Evolutionary conservation across 805 yeast species (phyloP).

Genomic region (Lipomyces lipofer): DNA sequence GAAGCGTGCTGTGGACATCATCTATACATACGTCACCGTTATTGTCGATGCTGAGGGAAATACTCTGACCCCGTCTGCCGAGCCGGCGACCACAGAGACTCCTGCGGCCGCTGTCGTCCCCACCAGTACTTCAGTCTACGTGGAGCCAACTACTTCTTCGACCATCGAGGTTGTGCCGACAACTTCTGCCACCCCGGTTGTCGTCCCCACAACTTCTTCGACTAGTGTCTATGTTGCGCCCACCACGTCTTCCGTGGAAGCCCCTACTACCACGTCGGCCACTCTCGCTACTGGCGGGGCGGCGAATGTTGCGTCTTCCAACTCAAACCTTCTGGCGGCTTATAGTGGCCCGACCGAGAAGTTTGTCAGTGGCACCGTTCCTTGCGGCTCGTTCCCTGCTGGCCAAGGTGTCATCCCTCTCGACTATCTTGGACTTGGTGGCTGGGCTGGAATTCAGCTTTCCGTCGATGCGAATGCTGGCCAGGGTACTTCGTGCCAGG

Average conservation of each 20-base stretch:
- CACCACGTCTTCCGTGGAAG: conserved; percentile 21
- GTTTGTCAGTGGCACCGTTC: conserved; percentile 71
- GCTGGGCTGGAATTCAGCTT: conserved; percentile 74
- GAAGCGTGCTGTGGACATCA: conserved; percentile 47
- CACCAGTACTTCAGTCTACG: conserved; percentile 27
- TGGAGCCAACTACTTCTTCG: conserved; percentile 26
- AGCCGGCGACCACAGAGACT: conserved; percentile 44
- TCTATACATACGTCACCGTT: conserved; percentile 50
- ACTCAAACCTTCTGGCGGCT: conserved; percentile 51
- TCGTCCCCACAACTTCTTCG: conserved; percentile 32
- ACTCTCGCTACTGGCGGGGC: conserved; percentile 25
- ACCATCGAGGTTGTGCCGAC: conserved; percentile 34
- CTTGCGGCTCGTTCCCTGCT: conserved; percentile 70
- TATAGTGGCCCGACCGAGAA: conserved; percentile 57
- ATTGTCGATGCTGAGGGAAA: conserved; percentile 45
- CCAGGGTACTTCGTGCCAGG: conserved; percentile 65
- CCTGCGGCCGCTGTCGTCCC: conserved; percentile 30
- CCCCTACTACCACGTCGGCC: conserved; percentile 23
- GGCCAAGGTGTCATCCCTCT: conserved; percentile 82
- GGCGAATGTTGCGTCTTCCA: conserved; percentile 25
- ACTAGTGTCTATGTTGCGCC: conserved; percentile 23
- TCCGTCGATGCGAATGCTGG: conserved; percentile 60
- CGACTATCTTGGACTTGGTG: conserved; percentile 74
- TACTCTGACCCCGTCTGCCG: conserved; percentile 39
- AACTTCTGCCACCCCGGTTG: conserved; percentile 35